phyloP scores from a whole-genome alignment of 164 flowering plant genomes.

The Stephania japonica region DNA sequence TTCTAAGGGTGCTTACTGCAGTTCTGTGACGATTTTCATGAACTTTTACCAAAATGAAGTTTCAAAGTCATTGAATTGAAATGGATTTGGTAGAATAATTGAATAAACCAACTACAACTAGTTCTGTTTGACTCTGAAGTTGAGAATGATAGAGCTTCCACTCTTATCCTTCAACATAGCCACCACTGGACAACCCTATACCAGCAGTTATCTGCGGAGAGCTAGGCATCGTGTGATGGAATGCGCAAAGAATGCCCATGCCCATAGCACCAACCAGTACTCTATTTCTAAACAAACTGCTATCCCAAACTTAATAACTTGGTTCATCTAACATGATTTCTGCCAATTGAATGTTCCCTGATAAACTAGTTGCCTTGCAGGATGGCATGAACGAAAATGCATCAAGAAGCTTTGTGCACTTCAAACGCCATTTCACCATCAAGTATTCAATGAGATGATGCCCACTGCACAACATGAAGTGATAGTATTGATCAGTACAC shows the following conservation, averaged over 20 bases:
- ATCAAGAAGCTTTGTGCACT: conserved; percentile 72
- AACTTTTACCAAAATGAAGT: no score
- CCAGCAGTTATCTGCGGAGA: neutral
- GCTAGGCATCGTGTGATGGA: neutral
- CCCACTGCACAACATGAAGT: conserved; percentile 48
- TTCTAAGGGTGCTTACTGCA: no score
- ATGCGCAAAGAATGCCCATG: neutral
- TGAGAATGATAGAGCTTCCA: neutral
- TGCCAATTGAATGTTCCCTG: conserved; percentile 77
- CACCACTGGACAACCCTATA: neutral
- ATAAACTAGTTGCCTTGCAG: conserved; percentile 45
- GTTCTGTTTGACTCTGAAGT: no score
- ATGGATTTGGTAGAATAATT: no score
- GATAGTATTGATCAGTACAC: neutral
- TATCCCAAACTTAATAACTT: neutral
- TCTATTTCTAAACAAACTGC: neutral
- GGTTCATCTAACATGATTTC: conserved; percentile 44
- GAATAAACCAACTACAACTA: no score
- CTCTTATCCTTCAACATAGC: neutral
- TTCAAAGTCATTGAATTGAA: no score
- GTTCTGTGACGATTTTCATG: no score
- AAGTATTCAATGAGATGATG: conserved; percentile 91
- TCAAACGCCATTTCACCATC: conserved; percentile 92
- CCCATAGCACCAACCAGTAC: neutral
- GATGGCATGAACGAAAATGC: conserved; percentile 83